Evolutionary conservation across 768 basidiomycete species (phyloP).

Genomic region (Pholiota conissans): DNA sequence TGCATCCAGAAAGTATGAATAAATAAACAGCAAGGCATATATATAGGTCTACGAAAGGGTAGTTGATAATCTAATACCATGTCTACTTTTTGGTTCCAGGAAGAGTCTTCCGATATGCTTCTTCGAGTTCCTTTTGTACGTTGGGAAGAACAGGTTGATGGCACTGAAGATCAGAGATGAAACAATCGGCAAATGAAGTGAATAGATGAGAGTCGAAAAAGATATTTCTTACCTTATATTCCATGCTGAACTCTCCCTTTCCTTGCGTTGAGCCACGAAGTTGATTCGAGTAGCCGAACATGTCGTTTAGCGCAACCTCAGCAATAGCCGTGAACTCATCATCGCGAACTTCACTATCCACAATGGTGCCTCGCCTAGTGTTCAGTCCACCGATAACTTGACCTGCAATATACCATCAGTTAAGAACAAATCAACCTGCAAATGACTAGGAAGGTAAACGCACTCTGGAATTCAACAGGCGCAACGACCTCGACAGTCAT

Average conservation of each 20-base stretch:
- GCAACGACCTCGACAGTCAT: constrained; percentile 99
- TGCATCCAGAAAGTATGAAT: neutral
- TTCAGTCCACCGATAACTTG: constrained; percentile 94
- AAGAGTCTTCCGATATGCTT: constrained; percentile 79
- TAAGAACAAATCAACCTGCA: neutral
- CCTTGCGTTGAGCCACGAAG: constrained; percentile 94
- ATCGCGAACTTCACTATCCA: constrained; percentile 94
- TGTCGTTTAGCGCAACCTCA: constrained; percentile 94
- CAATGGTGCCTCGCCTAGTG: constrained; percentile 87
- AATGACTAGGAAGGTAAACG: constrained; percentile 16
- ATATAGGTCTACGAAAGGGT: neutral
- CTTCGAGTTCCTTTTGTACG: constrained; percentile 86
- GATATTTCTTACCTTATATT: constrained; percentile 61
- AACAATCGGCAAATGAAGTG: neutral
- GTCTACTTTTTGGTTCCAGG: constrained; percentile 70
- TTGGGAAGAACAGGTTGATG: constrained; percentile 85
- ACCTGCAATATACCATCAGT: constrained; percentile 37
- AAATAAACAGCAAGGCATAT: neutral
- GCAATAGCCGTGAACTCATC: constrained; percentile 93
- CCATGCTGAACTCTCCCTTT: constrained; percentile 88
- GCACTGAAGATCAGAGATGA: constrained; percentile 38
- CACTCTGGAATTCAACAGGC: constrained; percentile 93
- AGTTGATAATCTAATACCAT: constrained; percentile 1
- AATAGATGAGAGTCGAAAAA: constrained; percentile 3
- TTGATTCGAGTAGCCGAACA: constrained; percentile 97